These are phyloP conservation scores for Kokia cookei DNA, from an alignment of 441 rosid species.

Conservation along the genomic window DNA sequence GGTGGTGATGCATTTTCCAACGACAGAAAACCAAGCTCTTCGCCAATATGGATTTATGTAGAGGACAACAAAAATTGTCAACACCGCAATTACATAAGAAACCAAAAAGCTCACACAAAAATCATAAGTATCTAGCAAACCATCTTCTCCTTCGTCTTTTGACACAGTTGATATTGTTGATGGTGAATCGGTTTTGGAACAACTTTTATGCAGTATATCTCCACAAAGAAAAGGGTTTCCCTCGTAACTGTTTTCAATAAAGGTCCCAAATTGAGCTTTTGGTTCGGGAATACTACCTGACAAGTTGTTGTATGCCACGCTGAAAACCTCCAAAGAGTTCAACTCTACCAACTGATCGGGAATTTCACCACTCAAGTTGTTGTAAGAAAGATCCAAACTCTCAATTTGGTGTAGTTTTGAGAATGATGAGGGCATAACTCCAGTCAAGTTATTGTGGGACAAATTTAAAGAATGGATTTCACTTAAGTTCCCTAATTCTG, in stretches of 20 bases:
- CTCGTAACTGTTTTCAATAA: constrained; percentile 7
- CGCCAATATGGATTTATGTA: background rate
- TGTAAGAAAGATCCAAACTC: background rate
- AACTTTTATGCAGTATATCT: background rate
- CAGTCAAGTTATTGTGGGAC: background rate
- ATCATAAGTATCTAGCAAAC: background rate
- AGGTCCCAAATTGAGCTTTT: constrained; percentile 16
- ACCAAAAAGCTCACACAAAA: background rate
- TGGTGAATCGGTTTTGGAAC: background rate
- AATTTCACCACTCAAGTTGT: background rate
- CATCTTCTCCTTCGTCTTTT: background rate
- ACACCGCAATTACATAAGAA: background rate
- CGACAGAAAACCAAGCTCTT: background rate
- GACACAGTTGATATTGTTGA: background rate
- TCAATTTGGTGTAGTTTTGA: background rate
- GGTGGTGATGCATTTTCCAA: background rate
- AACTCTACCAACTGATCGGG: background rate
- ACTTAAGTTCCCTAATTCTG: background rate
- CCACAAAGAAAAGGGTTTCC: constrained; percentile 20
- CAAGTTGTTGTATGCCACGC: background rate
- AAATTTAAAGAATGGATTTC: background rate
- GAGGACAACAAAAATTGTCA: background rate
- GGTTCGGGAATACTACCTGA: constrained; percentile 1
- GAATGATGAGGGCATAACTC: background rate
- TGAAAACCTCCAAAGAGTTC: background rate